Base-by-base conservation (phyloP, 1,139 yeast species). In the Candida tunisiensis region DNA sequence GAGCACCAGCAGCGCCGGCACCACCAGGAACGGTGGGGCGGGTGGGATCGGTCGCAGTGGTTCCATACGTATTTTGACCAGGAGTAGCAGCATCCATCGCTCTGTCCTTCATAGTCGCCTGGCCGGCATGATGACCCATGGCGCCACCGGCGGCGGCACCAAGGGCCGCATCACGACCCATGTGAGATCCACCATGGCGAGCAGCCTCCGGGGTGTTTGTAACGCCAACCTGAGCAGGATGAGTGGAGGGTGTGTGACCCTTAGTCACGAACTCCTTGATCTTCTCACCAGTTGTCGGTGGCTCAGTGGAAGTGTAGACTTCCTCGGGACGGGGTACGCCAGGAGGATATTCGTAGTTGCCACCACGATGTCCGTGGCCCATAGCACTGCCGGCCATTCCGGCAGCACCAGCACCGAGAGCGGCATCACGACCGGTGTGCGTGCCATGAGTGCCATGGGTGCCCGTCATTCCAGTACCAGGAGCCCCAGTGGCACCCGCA, bases 381-480 rank as follows among this genome's bases (percentile, higher is more conserved):
- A n/a, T n/a, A n/a, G n/a, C n/a, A n/a, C n/a, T n/a, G n/a, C n/a
- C n/a, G n/a, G n/a, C n/a, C n/a, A n/a, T n/a, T n/a, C n/a, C n/a
- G n/a, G n/a, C n/a, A n/a, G 30, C 21, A 19, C 23, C 31, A 21
- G 29, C 29, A 13, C 14, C 21, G 4, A 26, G 27, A 16, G 18
- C 17, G 10, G 21, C 22, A 3, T 16, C 23, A 13, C 21, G 4
- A 12, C 13, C n/a, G 13, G 4, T 3, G 14, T 11, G 25, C 15
- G 14, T 17, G 28, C 30, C 26, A 30, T 23, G 13, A 24, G 28
- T 9, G 13, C 28, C 29, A 23, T 15, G 7, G 20, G 23, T 27
- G 23, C 23, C 25, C 16, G 28, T 17, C 12, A 24, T 12, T 6
- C 24, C 22, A 15, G 19, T 14, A 13, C 21, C 16, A 11, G 24